Base-by-base conservation (phyloP, 129 eudicot genomes). In the Arctium lappa region DNA sequence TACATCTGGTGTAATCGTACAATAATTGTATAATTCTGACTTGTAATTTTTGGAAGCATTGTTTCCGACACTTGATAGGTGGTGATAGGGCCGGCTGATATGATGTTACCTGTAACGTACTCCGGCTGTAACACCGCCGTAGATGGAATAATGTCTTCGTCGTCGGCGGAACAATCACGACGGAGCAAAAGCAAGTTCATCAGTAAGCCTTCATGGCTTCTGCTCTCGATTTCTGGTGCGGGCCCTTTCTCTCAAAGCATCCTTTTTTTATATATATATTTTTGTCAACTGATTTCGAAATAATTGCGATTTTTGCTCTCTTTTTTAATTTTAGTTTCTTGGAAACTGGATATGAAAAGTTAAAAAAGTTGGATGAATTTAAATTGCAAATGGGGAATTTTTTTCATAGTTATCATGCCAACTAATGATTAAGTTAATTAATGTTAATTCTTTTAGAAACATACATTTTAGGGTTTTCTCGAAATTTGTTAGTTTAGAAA, bases 161-260 rank as follows among this genome's bases (percentile, higher is more conserved):
- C 80, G 5, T 73, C 72, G 72, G 38, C 80, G 76, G 87, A 63
- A 7, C 42, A 46, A 9, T 48, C 87, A 27, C 87, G 84, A 1
- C 87, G 87, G 80, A 79, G 84, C 63, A 79, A 48, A 74, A 84
- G 72, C 79, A 84, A 79, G 71, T 74, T 79, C 50, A 33, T 79
- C 72, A 66, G 84, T 48, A 84, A 84, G 75, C 87, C 87, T 74
- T 84, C 87, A 63, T 84, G 87, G 87, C 87, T 84, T 5, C 73
- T 84, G 7, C 87, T 84, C 70, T 79, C 87, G 2, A 84, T 84
- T 34, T 79, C 87, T 42, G 87, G 87, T 84, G 60, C 22, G 74
- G 80, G 22, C 6, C n/a, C 27, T 63, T 72, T 79, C 68, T 34
- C 6, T 5, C 16, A 46, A 46, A 46, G 16, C 56, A 46, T 8